Percentiles rank a stretch among this genome's conserved stretches.
Evolutionary conservation across 176 grass and related monocot species (phyloP).

Genomic region (Bothriochloa decipiens): DNA sequence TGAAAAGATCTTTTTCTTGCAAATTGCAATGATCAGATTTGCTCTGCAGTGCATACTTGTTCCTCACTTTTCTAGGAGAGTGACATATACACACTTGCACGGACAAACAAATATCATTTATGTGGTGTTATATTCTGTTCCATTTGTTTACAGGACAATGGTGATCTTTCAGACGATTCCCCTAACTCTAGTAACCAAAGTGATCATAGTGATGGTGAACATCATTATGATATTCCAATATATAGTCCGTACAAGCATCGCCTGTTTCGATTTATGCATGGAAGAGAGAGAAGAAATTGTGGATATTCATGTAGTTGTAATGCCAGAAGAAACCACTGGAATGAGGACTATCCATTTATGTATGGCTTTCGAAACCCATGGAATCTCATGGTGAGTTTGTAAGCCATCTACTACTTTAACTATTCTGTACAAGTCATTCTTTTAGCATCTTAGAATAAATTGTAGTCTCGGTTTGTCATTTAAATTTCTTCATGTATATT

Average conservation of each 20-base stretch:
- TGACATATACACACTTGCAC: neutral
- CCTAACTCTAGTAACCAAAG: neutral
- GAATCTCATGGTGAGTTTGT: slow-evolving; percentile 25
- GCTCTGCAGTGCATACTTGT: neutral
- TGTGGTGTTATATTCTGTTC: slow-evolving; percentile 21
- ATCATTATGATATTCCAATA: neutral
- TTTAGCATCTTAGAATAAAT: neutral
- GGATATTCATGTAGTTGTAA: neutral
- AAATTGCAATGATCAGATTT: neutral
- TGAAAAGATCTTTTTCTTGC: neutral
- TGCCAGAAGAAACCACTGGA: neutral
- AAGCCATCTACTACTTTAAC: slow-evolving; percentile 6
- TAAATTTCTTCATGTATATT: slow-evolving; percentile 1
- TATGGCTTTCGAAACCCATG: neutral
- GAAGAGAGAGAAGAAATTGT: neutral
- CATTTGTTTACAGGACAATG: slow-evolving; percentile 16
- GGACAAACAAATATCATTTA: neutral
- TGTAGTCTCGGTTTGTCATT: neutral
- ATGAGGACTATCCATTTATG: neutral
- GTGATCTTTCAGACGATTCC: neutral
- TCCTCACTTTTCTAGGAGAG: neutral
- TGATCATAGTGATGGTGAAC: neutral
- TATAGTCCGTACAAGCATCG: neutral
- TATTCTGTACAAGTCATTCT: neutral
- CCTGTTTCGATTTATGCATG: neutral